Conservation (phyloP, 1,284 basidiomycete species). For the Leccinum fuscescens region DNA sequence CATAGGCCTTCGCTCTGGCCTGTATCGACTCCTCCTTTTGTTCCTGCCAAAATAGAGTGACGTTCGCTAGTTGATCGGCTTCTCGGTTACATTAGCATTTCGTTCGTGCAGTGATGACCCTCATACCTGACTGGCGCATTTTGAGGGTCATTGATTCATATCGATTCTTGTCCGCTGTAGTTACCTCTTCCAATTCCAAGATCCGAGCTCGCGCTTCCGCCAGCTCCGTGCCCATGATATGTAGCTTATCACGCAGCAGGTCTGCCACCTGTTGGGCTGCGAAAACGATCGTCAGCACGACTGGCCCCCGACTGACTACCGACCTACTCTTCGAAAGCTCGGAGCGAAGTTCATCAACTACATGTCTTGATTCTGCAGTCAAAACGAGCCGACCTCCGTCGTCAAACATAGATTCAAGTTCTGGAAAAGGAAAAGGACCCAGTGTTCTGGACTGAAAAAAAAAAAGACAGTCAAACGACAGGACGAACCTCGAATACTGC, state of each 20-base stretch:
- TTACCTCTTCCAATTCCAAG: constrained; percentile 40
- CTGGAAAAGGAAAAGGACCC: constrained; percentile 15
- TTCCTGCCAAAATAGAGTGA: constrained; percentile 25
- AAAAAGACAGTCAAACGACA: not conserved
- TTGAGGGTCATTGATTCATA: constrained; percentile 26
- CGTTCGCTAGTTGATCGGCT: constrained; percentile 28
- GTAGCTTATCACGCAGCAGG: constrained; percentile 50
- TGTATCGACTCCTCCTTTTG: constrained; percentile 32
- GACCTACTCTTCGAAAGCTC: constrained; percentile 34
- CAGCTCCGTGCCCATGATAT: constrained; percentile 43
- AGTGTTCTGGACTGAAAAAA: not conserved
- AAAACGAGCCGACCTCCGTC: constrained; percentile 28
- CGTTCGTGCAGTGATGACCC: not conserved
- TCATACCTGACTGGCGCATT: constrained; percentile 32
- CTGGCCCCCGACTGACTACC: constrained; percentile 32
- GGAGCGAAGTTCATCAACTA: constrained; percentile 40
- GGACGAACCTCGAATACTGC: constrained; percentile 26
- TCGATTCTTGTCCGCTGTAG: constrained; percentile 28
- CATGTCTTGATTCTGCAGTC: constrained; percentile 32
- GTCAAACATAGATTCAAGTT: constrained; percentile 35
- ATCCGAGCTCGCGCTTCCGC: constrained; percentile 42
- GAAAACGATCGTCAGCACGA: constrained; percentile 12
- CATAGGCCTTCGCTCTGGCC: constrained; percentile 17
- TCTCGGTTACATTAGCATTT: constrained; percentile 16
- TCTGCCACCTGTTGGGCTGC: constrained; percentile 54